A percentile compares a stretch with the other conserved stretches of the same genome.
phyloP scores from a whole-genome alignment of 148 eudicot genomes.

The Fagopyrum homotropicum region DNA sequence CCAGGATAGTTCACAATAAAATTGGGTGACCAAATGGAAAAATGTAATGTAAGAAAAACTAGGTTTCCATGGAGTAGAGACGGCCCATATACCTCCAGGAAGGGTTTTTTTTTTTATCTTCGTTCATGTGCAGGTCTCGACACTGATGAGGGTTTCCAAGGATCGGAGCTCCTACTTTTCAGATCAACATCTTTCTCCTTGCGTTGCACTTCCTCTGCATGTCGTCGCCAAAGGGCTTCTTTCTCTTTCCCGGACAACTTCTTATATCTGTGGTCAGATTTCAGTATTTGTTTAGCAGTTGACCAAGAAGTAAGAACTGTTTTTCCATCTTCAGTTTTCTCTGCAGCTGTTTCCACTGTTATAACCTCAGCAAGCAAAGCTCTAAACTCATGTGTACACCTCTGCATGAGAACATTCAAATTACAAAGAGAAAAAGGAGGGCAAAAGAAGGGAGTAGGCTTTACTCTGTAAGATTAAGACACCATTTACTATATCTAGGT shows the following conservation, averaged over 20 bases:
- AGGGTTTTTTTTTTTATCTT: slow-evolving; percentile 19
- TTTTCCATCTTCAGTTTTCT: slow-evolving; percentile 71
- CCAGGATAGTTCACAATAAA: no score
- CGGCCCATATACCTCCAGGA: neutral
- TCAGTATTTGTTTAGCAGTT: slow-evolving; percentile 72
- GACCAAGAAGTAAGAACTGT: slow-evolving; percentile 85
- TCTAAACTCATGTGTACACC: slow-evolving; percentile 53
- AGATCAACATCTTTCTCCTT: slow-evolving; percentile 44
- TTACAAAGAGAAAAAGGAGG: neutral
- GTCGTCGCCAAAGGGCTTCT: slow-evolving; percentile 81
- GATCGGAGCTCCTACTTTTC: slow-evolving; percentile 32
- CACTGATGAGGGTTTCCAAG: slow-evolving; percentile 35
- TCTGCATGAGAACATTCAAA: slow-evolving; percentile 33
- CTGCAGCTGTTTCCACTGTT: slow-evolving; percentile 52
- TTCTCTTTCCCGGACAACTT: slow-evolving; percentile 79
- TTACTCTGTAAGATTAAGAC: neutral
- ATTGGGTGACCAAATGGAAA: neutral
- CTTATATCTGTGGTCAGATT: slow-evolving; percentile 57
- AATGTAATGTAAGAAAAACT: neutral
- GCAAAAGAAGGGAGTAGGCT: neutral
- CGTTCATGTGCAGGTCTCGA: slow-evolving; percentile 39
- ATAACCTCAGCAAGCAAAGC: slow-evolving; percentile 59
- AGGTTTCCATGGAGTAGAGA: neutral
- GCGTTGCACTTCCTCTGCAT: slow-evolving; percentile 67
- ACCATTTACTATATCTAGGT: neutral